phyloP scores from a whole-genome alignment of 345 rosid species.

The Dimocarpus longan region DNA sequence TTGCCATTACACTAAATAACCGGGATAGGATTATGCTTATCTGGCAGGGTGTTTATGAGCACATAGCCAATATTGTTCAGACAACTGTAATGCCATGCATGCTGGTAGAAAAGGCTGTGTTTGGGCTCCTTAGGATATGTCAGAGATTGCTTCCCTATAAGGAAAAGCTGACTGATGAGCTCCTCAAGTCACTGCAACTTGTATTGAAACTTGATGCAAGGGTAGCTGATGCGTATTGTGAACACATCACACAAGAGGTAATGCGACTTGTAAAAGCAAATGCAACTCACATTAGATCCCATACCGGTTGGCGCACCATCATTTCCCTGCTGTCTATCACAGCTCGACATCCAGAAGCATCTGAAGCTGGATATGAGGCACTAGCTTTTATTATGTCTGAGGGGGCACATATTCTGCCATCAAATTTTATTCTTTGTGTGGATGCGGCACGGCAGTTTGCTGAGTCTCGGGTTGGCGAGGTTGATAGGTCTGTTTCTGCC shows the following conservation, averaged over 20 bases:
- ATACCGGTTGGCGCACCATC: constrained; percentile 67
- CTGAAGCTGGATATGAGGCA: constrained; percentile 66
- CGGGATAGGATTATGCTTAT: constrained; percentile 72
- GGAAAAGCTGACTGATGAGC: constrained; percentile 73
- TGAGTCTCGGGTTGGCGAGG: constrained; percentile 64
- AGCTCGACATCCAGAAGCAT: constrained; percentile 83
- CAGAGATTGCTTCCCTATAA: constrained; percentile 76
- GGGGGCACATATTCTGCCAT: constrained; percentile 60
- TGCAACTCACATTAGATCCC: constrained; percentile 68
- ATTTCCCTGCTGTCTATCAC: constrained; percentile 67
- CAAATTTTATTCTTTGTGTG: constrained; percentile 63
- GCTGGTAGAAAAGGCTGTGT: constrained; percentile 71
- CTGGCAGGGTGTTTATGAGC: constrained; percentile 68
- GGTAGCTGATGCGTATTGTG: constrained; percentile 80
- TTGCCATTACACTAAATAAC: constrained; percentile 66
- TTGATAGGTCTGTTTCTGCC: constrained; percentile 55
- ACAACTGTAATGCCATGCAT: constrained; percentile 57
- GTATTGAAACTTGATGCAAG: constrained; percentile 76
- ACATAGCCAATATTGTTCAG: constrained; percentile 64
- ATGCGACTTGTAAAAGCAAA: constrained; percentile 68
- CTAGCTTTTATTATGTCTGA: constrained; percentile 66
- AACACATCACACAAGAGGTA: constrained; percentile 76
- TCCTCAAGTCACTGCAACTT: constrained; percentile 68
- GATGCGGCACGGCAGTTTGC: constrained; percentile 90
- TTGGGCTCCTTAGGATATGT: constrained; percentile 73